Evolutionary conservation across 1,284 basidiomycete species (phyloP).

Genomic region (Rhodotorula sp.): DNA sequence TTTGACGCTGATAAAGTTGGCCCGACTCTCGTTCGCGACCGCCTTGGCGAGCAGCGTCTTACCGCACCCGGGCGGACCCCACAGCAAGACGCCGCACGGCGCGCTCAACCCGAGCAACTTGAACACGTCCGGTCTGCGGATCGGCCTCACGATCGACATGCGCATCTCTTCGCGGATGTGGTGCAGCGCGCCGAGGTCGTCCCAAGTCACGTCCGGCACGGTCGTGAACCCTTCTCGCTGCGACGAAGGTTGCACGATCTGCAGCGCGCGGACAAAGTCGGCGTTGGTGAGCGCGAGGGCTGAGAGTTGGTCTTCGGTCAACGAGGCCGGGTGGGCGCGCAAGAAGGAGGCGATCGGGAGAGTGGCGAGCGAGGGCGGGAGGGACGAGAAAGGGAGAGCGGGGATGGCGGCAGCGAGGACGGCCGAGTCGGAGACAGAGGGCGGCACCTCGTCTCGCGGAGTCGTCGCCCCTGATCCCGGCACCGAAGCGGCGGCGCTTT

Average conservation of each 20-base stretch:
- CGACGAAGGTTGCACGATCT: conserved; percentile 87
- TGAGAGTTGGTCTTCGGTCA: conserved; percentile 74
- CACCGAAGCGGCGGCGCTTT: not conserved
- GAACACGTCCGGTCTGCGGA: conserved; percentile 85
- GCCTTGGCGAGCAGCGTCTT: conserved; percentile 96
- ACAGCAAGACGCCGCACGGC: conserved; percentile 88
- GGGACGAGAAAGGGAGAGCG: conserved; percentile 54
- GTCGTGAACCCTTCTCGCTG: conserved; percentile 98
- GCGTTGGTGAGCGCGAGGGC: conserved; percentile 61
- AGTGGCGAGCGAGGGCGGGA: conserved; percentile 52
- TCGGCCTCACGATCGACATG: conserved; percentile 96
- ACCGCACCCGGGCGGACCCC: conserved; percentile 97
- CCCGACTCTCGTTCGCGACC: conserved; percentile 88
- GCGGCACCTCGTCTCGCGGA: conserved; percentile 4
- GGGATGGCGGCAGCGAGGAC: conserved; percentile 27
- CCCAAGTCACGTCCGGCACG: conserved; percentile 92
- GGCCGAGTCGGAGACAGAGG: not conserved
- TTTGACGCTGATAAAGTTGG: conserved; percentile 97
- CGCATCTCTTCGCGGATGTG: conserved; percentile 83
- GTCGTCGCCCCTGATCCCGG: conserved; percentile 1
- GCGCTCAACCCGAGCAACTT: conserved; percentile 78
- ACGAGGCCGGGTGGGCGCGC: conserved; percentile 72
- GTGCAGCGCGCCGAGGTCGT: conserved; percentile 88
- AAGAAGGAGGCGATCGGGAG: conserved; percentile 86
- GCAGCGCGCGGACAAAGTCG: conserved; percentile 78